These are phyloP conservation scores for Penicillium verhagenii DNA, from an alignment of 495 filamentous ascomycete genomes.

Conservation along the genomic window DNA sequence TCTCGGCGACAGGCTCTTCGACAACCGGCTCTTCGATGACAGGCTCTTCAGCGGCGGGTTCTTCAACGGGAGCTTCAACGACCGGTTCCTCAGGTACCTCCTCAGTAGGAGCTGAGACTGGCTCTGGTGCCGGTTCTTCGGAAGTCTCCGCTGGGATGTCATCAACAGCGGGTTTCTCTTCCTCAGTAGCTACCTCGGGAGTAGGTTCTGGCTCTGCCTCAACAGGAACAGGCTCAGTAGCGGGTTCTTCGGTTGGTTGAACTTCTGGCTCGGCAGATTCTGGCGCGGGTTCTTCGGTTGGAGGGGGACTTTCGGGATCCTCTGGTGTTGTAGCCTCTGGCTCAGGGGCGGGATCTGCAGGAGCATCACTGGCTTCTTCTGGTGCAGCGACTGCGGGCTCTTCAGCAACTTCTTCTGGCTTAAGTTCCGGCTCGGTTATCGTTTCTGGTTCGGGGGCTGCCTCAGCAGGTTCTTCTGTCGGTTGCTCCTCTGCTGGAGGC, in stretches of 20 bases:
- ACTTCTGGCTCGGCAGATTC: not conserved
- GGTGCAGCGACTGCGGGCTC: no score
- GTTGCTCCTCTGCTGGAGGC: constrained; percentile 6
- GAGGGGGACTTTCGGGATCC: not conserved
- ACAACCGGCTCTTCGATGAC: constrained; percentile 2
- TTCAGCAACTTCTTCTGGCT: not conserved
- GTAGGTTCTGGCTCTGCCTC: not conserved
- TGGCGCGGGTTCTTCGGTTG: constrained; percentile 3
- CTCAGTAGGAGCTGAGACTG: constrained; percentile 10
- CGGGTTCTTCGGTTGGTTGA: not conserved
- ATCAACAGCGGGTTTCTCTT: not conserved
- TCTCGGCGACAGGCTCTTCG: not conserved
- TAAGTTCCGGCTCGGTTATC: no score
- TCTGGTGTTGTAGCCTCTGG: not conserved
- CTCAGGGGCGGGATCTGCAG: constrained; percentile 11
- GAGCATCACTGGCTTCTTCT: not conserved
- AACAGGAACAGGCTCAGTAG: not conserved
- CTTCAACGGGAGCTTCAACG: constrained; percentile 12
- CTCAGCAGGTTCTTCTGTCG: constrained; percentile 6
- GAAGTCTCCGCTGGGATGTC: not conserved
- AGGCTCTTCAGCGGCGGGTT: not conserved
- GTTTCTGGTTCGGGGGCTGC: not conserved
- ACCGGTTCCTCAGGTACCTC: constrained; percentile 16
- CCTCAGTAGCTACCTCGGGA: not conserved
- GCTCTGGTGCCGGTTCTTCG: constrained; percentile 2